phyloP scores from a whole-genome alignment of 2,329 filamentous ascomycete genomes.

The Chaetomium sp. region DNA sequence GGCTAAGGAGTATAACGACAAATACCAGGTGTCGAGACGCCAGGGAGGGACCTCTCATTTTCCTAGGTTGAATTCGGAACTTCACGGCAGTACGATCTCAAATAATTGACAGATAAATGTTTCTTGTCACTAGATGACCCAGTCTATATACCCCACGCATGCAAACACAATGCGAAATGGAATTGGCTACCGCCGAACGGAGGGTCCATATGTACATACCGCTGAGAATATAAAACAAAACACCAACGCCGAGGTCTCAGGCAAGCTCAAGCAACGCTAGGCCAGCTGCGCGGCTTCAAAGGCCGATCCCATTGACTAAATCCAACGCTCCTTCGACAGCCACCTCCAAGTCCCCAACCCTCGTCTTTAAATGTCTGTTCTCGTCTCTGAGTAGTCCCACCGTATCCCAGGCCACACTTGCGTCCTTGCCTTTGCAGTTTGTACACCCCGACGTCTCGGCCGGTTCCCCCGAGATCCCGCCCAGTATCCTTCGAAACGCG shows the following conservation, averaged over 20 bases:
- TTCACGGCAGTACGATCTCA: too few species aligned
- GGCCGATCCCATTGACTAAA: slow-evolving; percentile 49
- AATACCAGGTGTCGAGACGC: too few species aligned
- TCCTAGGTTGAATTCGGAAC: too few species aligned
- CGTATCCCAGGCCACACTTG: slow-evolving; percentile 58
- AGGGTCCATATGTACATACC: too few species aligned
- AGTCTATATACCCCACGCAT: neutral
- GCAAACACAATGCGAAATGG: neutral
- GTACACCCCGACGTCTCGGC: slow-evolving; percentile 33
- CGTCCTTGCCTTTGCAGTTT: slow-evolving; percentile 53
- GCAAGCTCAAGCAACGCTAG: neutral
- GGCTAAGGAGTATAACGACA: too few species aligned
- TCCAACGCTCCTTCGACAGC: slow-evolving; percentile 57
- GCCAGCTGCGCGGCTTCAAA: slow-evolving; percentile 25
- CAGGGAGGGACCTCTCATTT: too few species aligned
- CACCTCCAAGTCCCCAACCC: slow-evolving; percentile 52
- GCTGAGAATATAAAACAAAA: neutral
- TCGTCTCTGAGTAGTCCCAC: slow-evolving; percentile 56
- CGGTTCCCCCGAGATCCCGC: slow-evolving; percentile 35
- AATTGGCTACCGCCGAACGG: neutral
- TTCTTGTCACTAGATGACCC: neutral
- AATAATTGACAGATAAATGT: too few species aligned
- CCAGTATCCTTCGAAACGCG: slow-evolving; percentile 44
- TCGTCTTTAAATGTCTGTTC: slow-evolving; percentile 54
- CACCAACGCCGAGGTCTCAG: neutral